Evolutionary conservation across 2,329 filamentous ascomycete species (phyloP), one percentile per base, ranked within the genome.

Genomic region (Trichoderma atrobrunneum): DNA sequence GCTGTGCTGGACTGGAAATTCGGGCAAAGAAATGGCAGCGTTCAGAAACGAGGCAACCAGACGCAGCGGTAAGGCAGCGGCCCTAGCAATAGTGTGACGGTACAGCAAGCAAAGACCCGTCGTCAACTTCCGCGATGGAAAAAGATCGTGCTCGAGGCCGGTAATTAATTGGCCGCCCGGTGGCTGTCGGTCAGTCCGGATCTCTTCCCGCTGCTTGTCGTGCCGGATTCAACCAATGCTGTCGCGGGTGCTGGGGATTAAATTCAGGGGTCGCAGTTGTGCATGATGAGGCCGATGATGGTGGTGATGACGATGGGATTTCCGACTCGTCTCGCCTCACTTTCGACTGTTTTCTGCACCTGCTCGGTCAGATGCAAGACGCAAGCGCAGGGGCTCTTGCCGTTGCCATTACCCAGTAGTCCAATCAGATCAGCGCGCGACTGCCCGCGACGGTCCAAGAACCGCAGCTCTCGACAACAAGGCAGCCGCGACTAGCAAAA

Each of bases 361-460:
- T 51, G n/a, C 64, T 74, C 71, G 71, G 73, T 73, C 59, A 73
- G 60, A 57, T 36, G 56, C 60, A 36, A 43, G 39, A 48, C 18
- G 62, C 32, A 48, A 26, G 66, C 48, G 63, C 56, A 43, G 30
- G 70, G 24, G 61, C 62, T 43, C 18, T 57, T 43, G 28, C n/a
- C 26, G 24, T 24, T 10, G n/a, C 21, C 7, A 24, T 18, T 39
- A 26, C 26, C 26, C 26, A 26, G 26, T 5, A 30, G 57, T 32
- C 73, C 73, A 74, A 74, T 74, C 66, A 74, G 36, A 59, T 26
- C 12, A 18, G 30, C 21, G 32, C 36, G 39, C 39, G 28, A 28
- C 28, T 48, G 54, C 56, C 34, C 34, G 28, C 39, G n/a, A 28
- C 39, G 43, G 54, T 26, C 24, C 36, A 61, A 57, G 54, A 48